Base-by-base conservation (phyloP, 495 filamentous ascomycete species). In the Neurospora sp. region DNA sequence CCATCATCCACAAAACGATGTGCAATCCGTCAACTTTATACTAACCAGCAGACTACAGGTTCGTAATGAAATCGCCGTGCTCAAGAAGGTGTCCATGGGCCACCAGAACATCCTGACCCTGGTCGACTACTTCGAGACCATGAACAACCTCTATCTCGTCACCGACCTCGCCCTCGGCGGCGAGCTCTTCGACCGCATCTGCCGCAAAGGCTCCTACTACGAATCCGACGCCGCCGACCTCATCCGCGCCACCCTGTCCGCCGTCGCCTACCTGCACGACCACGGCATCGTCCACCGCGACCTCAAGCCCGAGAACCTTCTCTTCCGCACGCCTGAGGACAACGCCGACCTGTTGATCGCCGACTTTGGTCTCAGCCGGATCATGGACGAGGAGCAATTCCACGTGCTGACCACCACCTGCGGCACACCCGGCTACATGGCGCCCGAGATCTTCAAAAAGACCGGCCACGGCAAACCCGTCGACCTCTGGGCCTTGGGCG, bases 381-480 rank as follows among this genome's bases (percentile, higher is more conserved):
- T 99, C 81, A 98, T 99, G 94, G 96, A 99, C 79, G 96, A 98
- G 83, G 94, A 98, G 82, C 93, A 98, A 78, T 98, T 99, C 80
- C 96, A 98, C 78, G 94, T 98, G 37, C 83, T 99, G 42, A 99
- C 96, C 5, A 99, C 96, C 2, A 99, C 96, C 4, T 99, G 96
- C 78, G 96, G 96, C 40, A 99, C 96, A 8, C 96, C 96, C 0
- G 96, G 96, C 39, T 99, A 99, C 82, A 99, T 99, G 80, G 96
- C 96, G 0, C 96, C 96, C 3, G 96, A 99, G 79, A 94, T 99
- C 73, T 87, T 98, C 70, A 90, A 92, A 76, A 92, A 92, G 78
- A 91, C 91, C 38, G 94, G 94, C 4, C 94, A 98, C 80, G 94
- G 93, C 68, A 92, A 96, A 76, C 86, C 86, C 70, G 96, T 99